Base-by-base conservation (phyloP, 1,284 basidiomycete genomes). In the Boletus mariae region DNA sequence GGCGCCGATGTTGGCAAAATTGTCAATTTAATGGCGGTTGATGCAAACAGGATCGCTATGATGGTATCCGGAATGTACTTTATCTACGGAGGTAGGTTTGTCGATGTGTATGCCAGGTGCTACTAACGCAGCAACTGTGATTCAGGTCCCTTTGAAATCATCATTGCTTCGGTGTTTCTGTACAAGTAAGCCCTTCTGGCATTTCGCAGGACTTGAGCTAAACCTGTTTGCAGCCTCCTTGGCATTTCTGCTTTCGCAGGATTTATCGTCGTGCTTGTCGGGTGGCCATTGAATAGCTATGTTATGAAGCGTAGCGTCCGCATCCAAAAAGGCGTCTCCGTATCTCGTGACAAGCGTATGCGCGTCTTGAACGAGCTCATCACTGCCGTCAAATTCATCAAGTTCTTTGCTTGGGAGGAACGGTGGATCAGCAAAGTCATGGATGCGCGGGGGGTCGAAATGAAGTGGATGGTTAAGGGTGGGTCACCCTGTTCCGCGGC, bases 161-260 rank as follows among this genome's bases (percentile, higher is more conserved):
- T 20, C 17, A 20, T 20, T 20, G 17, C 17, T 20, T 20, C 17
- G 17, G 53, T 77, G 3, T 92, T 94, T 73, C 77, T 95, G 15
- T 96, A 93, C 71, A 81, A 86, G 85, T 89, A 62, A 49, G 83
- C 73, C 29, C 17, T 5, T 32, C 34, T 46, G 0, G 2, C 17
- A 26, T 35, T 40, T 34, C 37, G 8, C 25, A 8, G n/a, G 9
- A 29, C 4, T 20, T 38, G 8, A 4, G 17, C 49, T 59, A 4
- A 54, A 44, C n/a, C 0, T 8, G 1, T 15, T 1, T 7, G n/a
- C 55, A 91, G 89, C 60, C 74, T 96, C 9, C 82, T 96, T 5
- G 94, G 93, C 0, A 78, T 80, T 70, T 88, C 90, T 6, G 91
- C 92, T 0, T 92, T 97, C 58, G 84, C 88, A 1, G 94, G 94